These are phyloP conservation scores for Entomortierella lignicola DNA, from an alignment of 192 early-diverging fungal genomes.

Conservation along the genomic window DNA sequence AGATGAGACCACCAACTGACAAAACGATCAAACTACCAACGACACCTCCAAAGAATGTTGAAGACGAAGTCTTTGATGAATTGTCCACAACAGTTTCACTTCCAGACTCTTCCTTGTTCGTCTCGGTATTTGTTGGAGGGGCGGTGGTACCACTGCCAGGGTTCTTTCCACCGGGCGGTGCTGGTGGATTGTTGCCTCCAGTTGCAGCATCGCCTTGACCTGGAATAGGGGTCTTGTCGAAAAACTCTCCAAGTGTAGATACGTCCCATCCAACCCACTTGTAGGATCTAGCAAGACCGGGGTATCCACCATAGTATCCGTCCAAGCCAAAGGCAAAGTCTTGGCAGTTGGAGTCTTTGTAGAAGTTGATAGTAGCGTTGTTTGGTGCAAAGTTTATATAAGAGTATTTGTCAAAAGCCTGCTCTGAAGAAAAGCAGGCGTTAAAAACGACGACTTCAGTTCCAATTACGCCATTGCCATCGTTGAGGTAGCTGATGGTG, in stretches of 20 bases:
- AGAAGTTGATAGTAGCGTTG: slow-evolving; percentile 52
- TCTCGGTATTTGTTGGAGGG: neutral
- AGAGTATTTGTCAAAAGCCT: slow-evolving; percentile 28
- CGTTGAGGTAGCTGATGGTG: slow-evolving; percentile 26
- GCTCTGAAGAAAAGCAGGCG: slow-evolving; percentile 31
- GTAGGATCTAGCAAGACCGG: slow-evolving; percentile 37
- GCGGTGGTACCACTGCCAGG: neutral
- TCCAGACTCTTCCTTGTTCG: neutral
- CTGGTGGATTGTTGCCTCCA: neutral
- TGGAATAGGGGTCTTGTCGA: slow-evolving; percentile 32
- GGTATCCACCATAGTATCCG: slow-evolving; percentile 49
- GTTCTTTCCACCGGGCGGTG: slow-evolving; percentile 9
- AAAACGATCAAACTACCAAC: slow-evolving; percentile 32
- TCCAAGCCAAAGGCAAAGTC: slow-evolving; percentile 43
- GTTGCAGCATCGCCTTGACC: slow-evolving; percentile 40
- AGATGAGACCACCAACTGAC: slow-evolving; percentile 40
- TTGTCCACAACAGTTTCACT: neutral
- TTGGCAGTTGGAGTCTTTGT: slow-evolving; percentile 32
- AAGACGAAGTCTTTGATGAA: slow-evolving; percentile 17
- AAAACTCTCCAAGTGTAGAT: slow-evolving; percentile 29
- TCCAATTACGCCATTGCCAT: slow-evolving; percentile 29
- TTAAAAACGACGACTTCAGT: slow-evolving; percentile 29
- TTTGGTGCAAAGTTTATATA: slow-evolving; percentile 43
- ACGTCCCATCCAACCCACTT: slow-evolving; percentile 44
- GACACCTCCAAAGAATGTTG: slow-evolving; percentile 49